These are phyloP conservation scores for Euryodendron excelsum DNA, from an alignment of 148 eudicot genomes.

Conservation along the genomic window DNA sequence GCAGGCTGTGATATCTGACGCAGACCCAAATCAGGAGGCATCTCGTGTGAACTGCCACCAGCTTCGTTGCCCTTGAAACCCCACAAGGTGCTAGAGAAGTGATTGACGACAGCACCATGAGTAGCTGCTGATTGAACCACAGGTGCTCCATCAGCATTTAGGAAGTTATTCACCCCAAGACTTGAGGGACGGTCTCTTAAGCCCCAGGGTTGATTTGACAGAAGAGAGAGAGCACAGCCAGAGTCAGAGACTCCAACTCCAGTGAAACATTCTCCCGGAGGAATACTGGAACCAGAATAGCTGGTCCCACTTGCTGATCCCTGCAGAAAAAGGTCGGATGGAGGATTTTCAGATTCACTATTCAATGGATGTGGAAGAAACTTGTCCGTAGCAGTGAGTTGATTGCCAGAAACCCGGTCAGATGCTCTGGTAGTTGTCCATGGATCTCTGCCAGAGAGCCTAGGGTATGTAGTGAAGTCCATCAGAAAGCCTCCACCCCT, in stretches of 20 bases:
- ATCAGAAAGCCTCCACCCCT: constrained; percentile 60
- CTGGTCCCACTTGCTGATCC: constrained; percentile 39
- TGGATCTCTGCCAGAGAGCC: constrained; percentile 34
- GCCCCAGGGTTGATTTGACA: constrained; percentile 91
- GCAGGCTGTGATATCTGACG: constrained; percentile 52
- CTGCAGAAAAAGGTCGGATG: constrained; percentile 40
- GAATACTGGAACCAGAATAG: constrained; percentile 27
- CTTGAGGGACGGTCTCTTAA: constrained; percentile 45
- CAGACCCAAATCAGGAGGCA: constrained; percentile 45
- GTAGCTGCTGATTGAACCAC: constrained; percentile 40
- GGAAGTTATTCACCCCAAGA: constrained; percentile 38
- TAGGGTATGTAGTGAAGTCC: constrained; percentile 64
- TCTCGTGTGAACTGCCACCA: constrained; percentile 24
- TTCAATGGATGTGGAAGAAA: constrained; percentile 45
- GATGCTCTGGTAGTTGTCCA: constrained; percentile 51
- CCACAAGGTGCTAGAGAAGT: constrained; percentile 43
- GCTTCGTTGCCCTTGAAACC: constrained; percentile 48
- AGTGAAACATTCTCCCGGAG: constrained; percentile 61
- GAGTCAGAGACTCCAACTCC: constrained; percentile 54
- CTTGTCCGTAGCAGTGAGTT: constrained; percentile 34
- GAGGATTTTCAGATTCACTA: constrained; percentile 45
- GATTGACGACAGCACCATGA: constrained; percentile 35
- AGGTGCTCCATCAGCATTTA: constrained; percentile 37
- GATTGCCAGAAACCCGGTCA: constrained; percentile 40
- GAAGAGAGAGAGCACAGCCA: constrained; percentile 99